Conservation (phyloP, 495 filamentous ascomycete genomes). For the Thozetella sp. region DNA sequence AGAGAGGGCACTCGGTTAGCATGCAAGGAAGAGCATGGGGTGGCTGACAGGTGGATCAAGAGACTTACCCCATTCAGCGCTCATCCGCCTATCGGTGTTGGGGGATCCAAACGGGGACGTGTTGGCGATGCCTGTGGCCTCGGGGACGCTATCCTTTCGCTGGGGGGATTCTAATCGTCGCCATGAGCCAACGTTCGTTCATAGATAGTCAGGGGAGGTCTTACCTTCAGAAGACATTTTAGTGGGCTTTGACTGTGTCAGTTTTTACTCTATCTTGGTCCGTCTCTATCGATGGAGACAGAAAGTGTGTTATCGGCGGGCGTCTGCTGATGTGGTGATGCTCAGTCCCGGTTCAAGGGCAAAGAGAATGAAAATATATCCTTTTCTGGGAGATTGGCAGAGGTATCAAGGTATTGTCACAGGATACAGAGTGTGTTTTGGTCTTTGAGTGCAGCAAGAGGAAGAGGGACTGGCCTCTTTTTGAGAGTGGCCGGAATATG, state of each 20-base stretch:
- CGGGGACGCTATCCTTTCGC: background rate
- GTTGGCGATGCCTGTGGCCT: background rate
- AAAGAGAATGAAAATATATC: too few relatives aligned
- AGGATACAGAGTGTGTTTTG: too few relatives aligned
- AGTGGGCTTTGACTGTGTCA: background rate
- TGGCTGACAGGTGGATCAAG: background rate
- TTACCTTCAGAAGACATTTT: background rate
- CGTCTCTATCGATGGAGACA: too few relatives aligned
- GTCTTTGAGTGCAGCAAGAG: too few relatives aligned
- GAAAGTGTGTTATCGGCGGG: too few relatives aligned
- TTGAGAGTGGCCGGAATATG: background rate
- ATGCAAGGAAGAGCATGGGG: background rate
- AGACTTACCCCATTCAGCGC: background rate
- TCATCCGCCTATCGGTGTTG: background rate
- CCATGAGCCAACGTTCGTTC: too few relatives aligned
- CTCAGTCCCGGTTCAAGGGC: too few relatives aligned
- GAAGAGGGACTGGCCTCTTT: too few relatives aligned
- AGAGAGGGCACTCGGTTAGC: conserved; percentile 11
- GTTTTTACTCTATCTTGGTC: background rate
- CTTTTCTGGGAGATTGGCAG: background rate
- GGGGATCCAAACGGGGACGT: background rate
- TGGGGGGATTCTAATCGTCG: background rate
- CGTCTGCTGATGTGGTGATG: too few relatives aligned
- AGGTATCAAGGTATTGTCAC: too few relatives aligned
- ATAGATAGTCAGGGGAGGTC: background rate